A percentile compares a stretch with the other conserved stretches of the same genome.
Evolutionary conservation across 1,284 basidiomycete species (phyloP).

Genomic region (Cryptococcus jaspeensis): DNA sequence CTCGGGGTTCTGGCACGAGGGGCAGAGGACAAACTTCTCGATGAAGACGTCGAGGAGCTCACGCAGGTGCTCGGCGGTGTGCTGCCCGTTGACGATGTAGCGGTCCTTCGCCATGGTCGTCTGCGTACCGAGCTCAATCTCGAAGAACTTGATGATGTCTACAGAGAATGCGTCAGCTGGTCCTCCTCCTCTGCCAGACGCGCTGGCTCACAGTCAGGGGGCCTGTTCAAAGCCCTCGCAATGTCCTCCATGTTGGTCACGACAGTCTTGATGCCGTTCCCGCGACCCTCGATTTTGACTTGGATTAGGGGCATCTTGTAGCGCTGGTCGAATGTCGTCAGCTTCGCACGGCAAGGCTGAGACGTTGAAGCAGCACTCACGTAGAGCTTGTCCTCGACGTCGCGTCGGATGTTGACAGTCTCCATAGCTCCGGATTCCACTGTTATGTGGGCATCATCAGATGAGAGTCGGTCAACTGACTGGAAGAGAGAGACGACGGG

Average conservation of each 20-base stretch:
- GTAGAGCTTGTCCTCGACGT: slow-evolving; percentile 77
- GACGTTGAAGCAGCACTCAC: slow-evolving; percentile 27
- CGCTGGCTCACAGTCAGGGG: too few species aligned
- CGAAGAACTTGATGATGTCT: slow-evolving; percentile 99
- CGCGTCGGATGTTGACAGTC: slow-evolving; percentile 93
- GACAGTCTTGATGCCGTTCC: slow-evolving; percentile 99
- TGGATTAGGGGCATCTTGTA: slow-evolving; percentile 85
- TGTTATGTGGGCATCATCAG: too few species aligned
- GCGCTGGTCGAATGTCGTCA: slow-evolving; percentile 27
- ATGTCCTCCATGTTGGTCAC: slow-evolving; percentile 98
- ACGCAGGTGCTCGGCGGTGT: slow-evolving; percentile 86
- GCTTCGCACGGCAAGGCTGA: neutral
- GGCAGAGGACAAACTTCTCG: slow-evolving; percentile 97
- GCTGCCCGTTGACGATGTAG: slow-evolving; percentile 98
- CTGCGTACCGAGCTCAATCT: slow-evolving; percentile 96
- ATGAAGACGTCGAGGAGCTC: slow-evolving; percentile 97
- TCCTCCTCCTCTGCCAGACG: too few species aligned
- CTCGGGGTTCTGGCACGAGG: slow-evolving; percentile 98
- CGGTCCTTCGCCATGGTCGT: slow-evolving; percentile 94
- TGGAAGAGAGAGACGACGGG: too few species aligned
- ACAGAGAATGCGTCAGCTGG: too few species aligned
- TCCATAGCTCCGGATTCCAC: too few species aligned
- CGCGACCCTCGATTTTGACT: slow-evolving; percentile 98
- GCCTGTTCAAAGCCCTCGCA: slow-evolving; percentile 89
- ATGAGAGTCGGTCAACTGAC: too few species aligned